Conservation (phyloP, 2,329 filamentous ascomycete species). For the Verticillium nonalfalfae region DNA sequence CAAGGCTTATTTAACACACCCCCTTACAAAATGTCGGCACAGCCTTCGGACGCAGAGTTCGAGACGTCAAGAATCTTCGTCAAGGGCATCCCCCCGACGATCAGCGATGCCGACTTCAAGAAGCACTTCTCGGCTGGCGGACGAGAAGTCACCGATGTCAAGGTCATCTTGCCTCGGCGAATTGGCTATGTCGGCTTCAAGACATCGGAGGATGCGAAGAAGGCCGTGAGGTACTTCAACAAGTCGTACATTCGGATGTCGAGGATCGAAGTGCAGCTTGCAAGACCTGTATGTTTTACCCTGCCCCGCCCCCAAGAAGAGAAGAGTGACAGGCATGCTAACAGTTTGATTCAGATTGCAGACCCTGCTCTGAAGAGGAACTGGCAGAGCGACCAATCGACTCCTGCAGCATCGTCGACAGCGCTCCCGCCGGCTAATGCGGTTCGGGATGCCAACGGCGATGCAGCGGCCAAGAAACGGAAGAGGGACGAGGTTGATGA, state of each 20-base stretch:
- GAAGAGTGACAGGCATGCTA: not conserved
- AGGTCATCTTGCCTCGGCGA: constrained; percentile 80
- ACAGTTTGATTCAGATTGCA: constrained; percentile 21
- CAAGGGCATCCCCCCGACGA: constrained; percentile 76
- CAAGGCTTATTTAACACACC: not conserved
- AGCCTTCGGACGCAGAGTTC: constrained; percentile 15
- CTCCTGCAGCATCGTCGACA: constrained; percentile 6
- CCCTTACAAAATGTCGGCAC: not conserved
- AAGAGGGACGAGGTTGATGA: constrained; percentile 55
- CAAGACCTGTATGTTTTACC: constrained; percentile 48
- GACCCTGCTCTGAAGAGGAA: constrained; percentile 30
- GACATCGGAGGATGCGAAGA: constrained; percentile 68
- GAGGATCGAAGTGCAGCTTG: constrained; percentile 83
- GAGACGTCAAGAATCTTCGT: constrained; percentile 68
- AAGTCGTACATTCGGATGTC: constrained; percentile 94
- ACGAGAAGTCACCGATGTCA: constrained; percentile 79
- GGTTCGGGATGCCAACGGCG: constrained; percentile 5
- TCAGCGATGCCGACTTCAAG: constrained; percentile 78
- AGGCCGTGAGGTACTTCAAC: constrained; percentile 93
- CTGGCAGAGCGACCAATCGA: constrained; percentile 6
- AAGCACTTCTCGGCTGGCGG: constrained; percentile 77
- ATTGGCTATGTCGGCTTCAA: constrained; percentile 97
- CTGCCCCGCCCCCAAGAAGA: not conserved
- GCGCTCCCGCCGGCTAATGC: not conserved
- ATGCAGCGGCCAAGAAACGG: constrained; percentile 49